Percentiles rank a stretch among this genome's conserved stretches.
Evolutionary conservation across 2,329 filamentous ascomycete species (phyloP).

Genomic region (Hortaea sp.): DNA sequence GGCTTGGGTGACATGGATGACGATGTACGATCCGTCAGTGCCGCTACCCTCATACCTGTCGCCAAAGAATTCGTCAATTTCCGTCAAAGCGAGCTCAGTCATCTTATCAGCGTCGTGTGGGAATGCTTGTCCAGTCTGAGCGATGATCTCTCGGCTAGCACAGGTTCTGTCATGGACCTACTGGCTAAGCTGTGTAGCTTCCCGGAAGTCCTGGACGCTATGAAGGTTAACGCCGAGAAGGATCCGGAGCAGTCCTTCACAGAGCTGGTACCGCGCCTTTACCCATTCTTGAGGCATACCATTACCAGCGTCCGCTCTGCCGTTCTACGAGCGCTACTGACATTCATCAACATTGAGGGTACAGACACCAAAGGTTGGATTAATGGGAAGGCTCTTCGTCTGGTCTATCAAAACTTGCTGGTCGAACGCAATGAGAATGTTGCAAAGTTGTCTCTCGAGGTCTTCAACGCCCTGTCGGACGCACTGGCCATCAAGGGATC

Average conservation of each 20-base stretch:
- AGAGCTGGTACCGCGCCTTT: conserved; percentile 82
- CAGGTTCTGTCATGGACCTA: conserved; percentile 96
- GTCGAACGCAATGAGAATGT: conserved; percentile 84
- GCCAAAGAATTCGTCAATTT: conserved; percentile 87
- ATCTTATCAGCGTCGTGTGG: conserved; percentile 91
- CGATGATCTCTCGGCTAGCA: conserved; percentile 93
- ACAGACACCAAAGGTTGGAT: conserved; percentile 81
- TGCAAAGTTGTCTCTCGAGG: conserved; percentile 69
- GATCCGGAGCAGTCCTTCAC: conserved; percentile 86
- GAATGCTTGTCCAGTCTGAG: conserved; percentile 93
- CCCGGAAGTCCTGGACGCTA: conserved; percentile 80
- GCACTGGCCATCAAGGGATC: conserved; percentile 53
- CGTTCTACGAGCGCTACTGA: conserved; percentile 83
- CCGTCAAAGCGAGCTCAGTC: conserved; percentile 65
- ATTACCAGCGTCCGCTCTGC: conserved; percentile 92
- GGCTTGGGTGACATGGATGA: conserved; percentile 85
- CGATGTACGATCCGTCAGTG: conserved; percentile 92
- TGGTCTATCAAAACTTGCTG: conserved; percentile 90
- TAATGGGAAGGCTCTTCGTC: conserved; percentile 73
- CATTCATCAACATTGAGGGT: conserved; percentile 79
- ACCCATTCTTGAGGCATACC: conserved; percentile 92
- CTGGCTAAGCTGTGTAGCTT: conserved; percentile 93
- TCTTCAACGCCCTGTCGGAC: conserved; percentile 72
- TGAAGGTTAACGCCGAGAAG: conserved; percentile 78
- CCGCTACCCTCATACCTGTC: conserved; percentile 93